A percentile compares a stretch with the other conserved stretches of the same genome.
Evolutionary conservation across 169 alveolate genomes (phyloP).

Genomic region (Fabrea salina): DNA sequence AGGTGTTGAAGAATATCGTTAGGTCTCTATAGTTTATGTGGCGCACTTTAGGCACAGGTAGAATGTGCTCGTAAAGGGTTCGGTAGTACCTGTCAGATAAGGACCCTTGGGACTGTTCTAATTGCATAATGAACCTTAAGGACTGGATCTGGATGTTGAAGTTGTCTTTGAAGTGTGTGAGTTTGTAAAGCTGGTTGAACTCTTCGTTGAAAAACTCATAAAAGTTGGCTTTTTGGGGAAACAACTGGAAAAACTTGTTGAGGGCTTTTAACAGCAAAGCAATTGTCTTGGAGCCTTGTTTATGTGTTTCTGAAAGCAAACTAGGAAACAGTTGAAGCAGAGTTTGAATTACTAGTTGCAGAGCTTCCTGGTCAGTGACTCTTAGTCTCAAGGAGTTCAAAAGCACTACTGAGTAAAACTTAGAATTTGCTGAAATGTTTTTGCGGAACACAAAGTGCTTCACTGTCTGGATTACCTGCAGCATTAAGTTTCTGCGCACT

Average conservation of each 20-base stretch:
- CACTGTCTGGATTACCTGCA: background rate
- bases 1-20: conserved; percentile 54
- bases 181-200: conserved; percentile 39
- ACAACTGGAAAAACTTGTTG: conserved; percentile 9
- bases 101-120: conserved; percentile 38
- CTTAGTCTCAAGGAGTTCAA: conserved; percentile 14
- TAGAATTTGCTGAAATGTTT: background rate
- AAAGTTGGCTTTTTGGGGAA: background rate
- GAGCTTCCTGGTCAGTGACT: background rate
- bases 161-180: conserved; percentile 40
- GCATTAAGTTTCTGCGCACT: background rate
- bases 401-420: conserved; percentile 23
- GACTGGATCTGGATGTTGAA: conserved; percentile 49
- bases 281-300: background rate
- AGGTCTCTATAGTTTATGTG: background rate
- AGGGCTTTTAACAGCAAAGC: conserved; percentile 16
- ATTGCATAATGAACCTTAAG: conserved; percentile 44
- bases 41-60: background rate
- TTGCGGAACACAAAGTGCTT: background rate
- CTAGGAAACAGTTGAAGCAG: conserved; percentile 5
- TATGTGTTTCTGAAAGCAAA: background rate
- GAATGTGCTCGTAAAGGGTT: conserved; percentile 63
- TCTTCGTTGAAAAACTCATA: conserved; percentile 44
- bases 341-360: background rate
- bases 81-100: conserved; percentile 67